These are phyloP conservation scores for Uronychia setigera DNA, from an alignment of 73 alveolate genomes.

Conservation along the genomic window DNA sequence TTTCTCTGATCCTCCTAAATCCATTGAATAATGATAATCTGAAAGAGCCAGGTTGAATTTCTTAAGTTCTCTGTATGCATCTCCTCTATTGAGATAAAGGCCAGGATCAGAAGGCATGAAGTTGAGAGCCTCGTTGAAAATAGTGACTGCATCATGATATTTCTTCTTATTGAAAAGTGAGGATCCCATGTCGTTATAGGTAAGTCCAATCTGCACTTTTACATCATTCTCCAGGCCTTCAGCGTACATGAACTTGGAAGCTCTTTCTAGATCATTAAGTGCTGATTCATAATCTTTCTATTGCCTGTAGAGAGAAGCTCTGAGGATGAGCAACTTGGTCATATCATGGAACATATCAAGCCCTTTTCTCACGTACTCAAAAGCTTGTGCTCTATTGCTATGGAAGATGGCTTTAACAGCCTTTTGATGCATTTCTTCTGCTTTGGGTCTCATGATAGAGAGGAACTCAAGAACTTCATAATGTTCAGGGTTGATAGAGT, in stretches of 20 bases:
- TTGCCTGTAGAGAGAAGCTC: constrained; percentile 70
- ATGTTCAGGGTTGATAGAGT: constrained; percentile 71
- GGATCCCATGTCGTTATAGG: constrained; percentile 77
- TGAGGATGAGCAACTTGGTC: constrained; percentile 61
- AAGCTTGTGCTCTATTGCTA: constrained; percentile 51
- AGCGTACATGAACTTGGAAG: constrained; percentile 70
- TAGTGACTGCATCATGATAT: constrained; percentile 74
- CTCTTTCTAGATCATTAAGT: constrained; percentile 71
- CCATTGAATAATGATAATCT: constrained; percentile 79
- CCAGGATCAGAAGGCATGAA: constrained; percentile 77
- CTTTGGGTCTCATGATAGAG: constrained; percentile 74
- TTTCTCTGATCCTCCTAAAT: constrained; percentile 61
- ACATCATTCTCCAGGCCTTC: constrained; percentile 73
- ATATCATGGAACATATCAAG: constrained; percentile 66
- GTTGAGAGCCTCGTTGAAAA: constrained; percentile 75
- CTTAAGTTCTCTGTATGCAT: constrained; percentile 69
- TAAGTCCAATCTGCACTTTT: constrained; percentile 68
- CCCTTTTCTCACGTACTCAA: constrained; percentile 67
- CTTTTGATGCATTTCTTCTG: constrained; percentile 70
- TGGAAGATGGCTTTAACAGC: constrained; percentile 68
- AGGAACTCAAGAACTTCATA: constrained; percentile 74
- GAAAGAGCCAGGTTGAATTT: constrained; percentile 64
- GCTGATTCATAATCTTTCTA: constrained; percentile 70
- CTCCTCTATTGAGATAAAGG: constrained; percentile 72
- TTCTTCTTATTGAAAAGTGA: constrained; percentile 48